Evolutionary conservation across 257 asterid species (phyloP), one percentile per base, ranked within the genome.

Genomic region (Leonotis leonurus): DNA sequence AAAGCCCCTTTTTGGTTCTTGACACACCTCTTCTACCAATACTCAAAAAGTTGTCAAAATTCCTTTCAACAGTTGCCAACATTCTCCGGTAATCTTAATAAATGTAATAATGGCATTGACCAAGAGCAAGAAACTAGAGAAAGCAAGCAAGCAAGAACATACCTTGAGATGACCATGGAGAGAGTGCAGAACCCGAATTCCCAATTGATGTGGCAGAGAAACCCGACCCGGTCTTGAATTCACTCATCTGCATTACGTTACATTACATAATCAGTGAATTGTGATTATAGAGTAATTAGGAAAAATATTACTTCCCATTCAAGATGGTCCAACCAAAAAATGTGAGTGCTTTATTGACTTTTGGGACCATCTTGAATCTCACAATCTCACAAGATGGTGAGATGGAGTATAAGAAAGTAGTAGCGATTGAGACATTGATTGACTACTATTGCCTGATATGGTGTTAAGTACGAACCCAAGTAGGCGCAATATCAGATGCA

Each of bases 161-260:
- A 88, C 96, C 98, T 83, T 81, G 85, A 36, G 98, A 86, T n/a
- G 98, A 75, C 95, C 95, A 86, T 32, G 95, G 97, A 66, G 98
- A 91, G 70, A 88, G 83, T 8, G 83, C 87, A 29, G 92, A 78
- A 70, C 85, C 82, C 17, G 81, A 20, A 21, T 81, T 60, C 18
- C 74, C 77, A 8, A 88, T 83, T 4, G 94, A 80, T 3, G 85
- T 75, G 21, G 82, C 63, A 1, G 90, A 71, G 56, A 84, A 92
- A 56, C 86, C 90, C n/a, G 98, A 93, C 24, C 88, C 93, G 0
- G 90, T 74, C 75, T 80, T 79, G 80, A 89, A 89, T 24, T 75
- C 86, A 70, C 78, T 78, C 93, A 80, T 85, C 93, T 85, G 64
- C 65, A 63, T 48, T 67, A 3, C n/a, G n/a, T n/a, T n/a, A 7